Evolutionary conservation across 208 protist species (phyloP), one percentile per base, ranked within the genome.

Genomic region (Angomonas desouzai): DNA sequence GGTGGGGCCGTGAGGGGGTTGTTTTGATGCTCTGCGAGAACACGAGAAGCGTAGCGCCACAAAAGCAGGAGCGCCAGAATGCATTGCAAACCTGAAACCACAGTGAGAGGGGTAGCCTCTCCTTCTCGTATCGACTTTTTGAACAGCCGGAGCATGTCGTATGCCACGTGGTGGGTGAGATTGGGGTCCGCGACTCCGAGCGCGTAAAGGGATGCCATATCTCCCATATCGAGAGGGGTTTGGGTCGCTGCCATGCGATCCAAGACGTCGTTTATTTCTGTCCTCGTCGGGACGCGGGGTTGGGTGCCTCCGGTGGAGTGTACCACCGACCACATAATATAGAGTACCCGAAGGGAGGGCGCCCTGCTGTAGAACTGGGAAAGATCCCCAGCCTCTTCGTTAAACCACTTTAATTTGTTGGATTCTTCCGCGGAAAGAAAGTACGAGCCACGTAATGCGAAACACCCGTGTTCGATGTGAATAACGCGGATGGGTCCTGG

Each of bases 301-400:
- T n/a, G n/a, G n/a, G 55, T 53, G 33, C 58, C 60, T 11, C 48
- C 56, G 7, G 72, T 63, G 20, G 56, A 30, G 7, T 55, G 57
- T 0, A 59, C 47, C 27, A 64, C 60, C 58, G 64, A 40, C 62
- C 77, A 85, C 68, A 87, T 77, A 20, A 86, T 73, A 20, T 81
- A 79, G 53, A 93, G 74, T n/a, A 82, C 71, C n/a, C 81, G 79
- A 20, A 93, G 81, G 0, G 87, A 89, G 16, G 81, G 81, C 16
- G 83, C 75, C 47, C 87, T 77, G 43, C 71, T 62, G 77, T 87
- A 84, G 72, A 68, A 78, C 34, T 29, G 63, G n/a, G 66, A 29
- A 28, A 81, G 58, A 33, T 74, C 53, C 1, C 48, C 60, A 1
- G 66, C 72, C 68, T 93, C 87, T 74, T 93, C 83, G 51, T 69